Evolutionary conservation across 441 rosid species (phyloP), one percentile per base, ranked within the genome.

Genomic region (Macaranga tanarius): DNA sequence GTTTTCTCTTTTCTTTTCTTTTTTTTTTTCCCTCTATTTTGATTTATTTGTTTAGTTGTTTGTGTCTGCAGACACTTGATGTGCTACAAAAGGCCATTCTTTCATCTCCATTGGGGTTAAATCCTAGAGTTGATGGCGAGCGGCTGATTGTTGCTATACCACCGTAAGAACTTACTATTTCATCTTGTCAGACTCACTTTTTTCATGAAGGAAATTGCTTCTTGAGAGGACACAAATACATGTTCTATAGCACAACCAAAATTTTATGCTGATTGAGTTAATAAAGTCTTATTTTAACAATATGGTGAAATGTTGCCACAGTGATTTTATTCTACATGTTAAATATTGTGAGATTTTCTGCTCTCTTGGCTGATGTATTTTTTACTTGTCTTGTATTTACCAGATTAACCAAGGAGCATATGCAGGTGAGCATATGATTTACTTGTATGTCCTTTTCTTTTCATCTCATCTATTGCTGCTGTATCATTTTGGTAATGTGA

Each of bases 371-470:
- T 85, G 73, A 69, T 56, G 10, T 64, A 47, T 17, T 67, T 70
- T 70, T 73, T 67, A 26, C 72, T 7, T 66, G 52, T 19, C 64
- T 68, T 73, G 22, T 54, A 17, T 54, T 75, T 80, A 52, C 66
- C 90, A 95, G 99, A 81, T 87, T 90, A 83, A 92, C 97, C 73
- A 89, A 94, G 79, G 98, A 94, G 84, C 97, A 94, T 85, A 79
- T 85, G 65, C 91, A 86, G 92, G 98, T 91, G 73, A 84, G 83
- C 25, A 70, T 69, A 56, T 60, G 38, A 52, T 62, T 19, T 34
- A n/a, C 42, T 61, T 4, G 52, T 52, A 34, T 34, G 70, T 64
- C 22, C 59, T 69, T 17, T 60, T 12, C n/a, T 23, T 62, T 50
- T 11, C 20, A 44, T 28, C 61, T 52, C 28, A 4, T 56, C 54